Base-by-base conservation (phyloP, 1,284 basidiomycete species). In the Ustilago trichophora region DNA sequence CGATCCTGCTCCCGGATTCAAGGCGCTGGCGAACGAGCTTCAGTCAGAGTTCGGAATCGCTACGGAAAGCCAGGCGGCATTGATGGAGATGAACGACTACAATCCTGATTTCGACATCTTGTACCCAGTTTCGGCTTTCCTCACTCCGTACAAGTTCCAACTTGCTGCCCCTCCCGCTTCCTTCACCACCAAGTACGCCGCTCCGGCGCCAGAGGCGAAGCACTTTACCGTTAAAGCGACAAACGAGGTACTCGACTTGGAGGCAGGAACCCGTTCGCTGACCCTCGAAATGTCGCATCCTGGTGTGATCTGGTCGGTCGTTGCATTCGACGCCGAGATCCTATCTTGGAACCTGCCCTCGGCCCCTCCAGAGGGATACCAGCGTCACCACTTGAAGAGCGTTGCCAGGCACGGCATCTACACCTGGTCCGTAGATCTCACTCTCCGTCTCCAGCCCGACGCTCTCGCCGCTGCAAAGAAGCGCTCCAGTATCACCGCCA, bases 301-400 rank as follows among this genome's bases (percentile, higher is more conserved):
- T 2, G 90, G 89, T 10, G 83, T 93, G 26, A 93, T 94, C 59
- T 94, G 92, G 92, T 90, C 78, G 87, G 92, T 91, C 2, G 86
- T 98, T 48, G 91, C 92, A 0, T 98, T 98, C 75, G 90, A 94
- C 50, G 94, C 92, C 0, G 90, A 96, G 63, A 91, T 98, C 7
- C 81, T 94, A n/a, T 83, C 87, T 50, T 98, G 95, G 95, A 89
- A 83, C 57, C 72, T 84, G 4, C 80, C 82, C 16, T 58, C 55
- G 53, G 90, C 91, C 0, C 71, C 75, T 9, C 77, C 78, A 12
- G 44, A 56, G 8, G 83, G 83, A 40, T 87, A 88, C 59, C 85
- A 86, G n/a, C 86, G 92, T 7, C 95, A 98, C 80, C 91, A 93
- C 76, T 87, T 98, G 83, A 97, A 95, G 81, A 91, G 92, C 80